A percentile compares a stretch with the other conserved stretches of the same genome.
Conservation (phyloP, 371 early-diverging fungal genomes). For the Mortierella sp. region DNA sequence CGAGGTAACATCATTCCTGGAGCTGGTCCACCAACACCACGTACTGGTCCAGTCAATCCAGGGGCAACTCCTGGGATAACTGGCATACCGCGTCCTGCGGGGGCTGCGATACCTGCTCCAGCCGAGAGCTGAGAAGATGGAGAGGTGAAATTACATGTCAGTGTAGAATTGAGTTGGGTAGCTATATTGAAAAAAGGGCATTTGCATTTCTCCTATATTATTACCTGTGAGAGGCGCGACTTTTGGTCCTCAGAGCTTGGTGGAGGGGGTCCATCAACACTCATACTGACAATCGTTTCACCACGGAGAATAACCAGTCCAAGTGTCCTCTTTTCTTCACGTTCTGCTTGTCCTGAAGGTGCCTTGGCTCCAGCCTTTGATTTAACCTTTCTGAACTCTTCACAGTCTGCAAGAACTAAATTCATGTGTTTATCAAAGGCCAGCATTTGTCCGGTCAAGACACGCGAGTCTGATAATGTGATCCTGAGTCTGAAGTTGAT, state of each 20-base stretch:
- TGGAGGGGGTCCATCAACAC: slow-evolving; percentile 95
- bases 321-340: slow-evolving; percentile 88
- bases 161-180: too few species aligned
- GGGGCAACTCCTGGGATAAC: slow-evolving; percentile 71
- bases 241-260: slow-evolving; percentile 70
- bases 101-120: slow-evolving; percentile 84
- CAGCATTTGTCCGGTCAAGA: slow-evolving; percentile 95
- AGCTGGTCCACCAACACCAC: slow-evolving; percentile 94
- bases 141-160: too few species aligned
- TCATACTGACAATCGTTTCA: slow-evolving; percentile 91
- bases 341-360: slow-evolving; percentile 60
- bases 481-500: slow-evolving; percentile 96
- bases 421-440: slow-evolving; percentile 99
- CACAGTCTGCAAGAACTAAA: slow-evolving; percentile 96
- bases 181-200: not conserved
- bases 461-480: slow-evolving; percentile 91
- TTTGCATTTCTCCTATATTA: not conserved
- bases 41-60: slow-evolving; percentile 90
- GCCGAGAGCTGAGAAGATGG: slow-evolving; percentile 58
- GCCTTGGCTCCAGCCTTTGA: slow-evolving; percentile 59
- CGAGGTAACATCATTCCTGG: slow-evolving; percentile 84
- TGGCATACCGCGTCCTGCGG: slow-evolving; percentile 94
- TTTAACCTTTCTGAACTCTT: slow-evolving; percentile 95
- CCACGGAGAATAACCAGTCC: slow-evolving; percentile 96
- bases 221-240: slow-evolving; percentile 61